A percentile compares a stretch with the other conserved stretches of the same genome.
Evolutionary conservation across 176 grass and related monocot species (phyloP).

Genomic region (Eleusine indica): DNA sequence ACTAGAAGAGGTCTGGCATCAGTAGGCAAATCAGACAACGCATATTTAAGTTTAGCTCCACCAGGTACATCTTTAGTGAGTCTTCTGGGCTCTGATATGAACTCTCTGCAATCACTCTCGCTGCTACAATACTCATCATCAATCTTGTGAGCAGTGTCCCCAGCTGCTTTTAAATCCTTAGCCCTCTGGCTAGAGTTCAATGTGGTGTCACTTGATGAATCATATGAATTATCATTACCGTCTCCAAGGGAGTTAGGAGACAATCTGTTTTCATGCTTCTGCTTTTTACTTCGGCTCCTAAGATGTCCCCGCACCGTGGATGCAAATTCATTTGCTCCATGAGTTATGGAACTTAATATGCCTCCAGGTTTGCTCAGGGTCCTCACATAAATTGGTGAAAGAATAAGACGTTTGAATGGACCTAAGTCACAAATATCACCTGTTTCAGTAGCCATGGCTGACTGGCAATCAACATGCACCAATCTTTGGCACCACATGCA

Average conservation of each 20-base stretch:
- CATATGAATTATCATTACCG: constrained; percentile 50
- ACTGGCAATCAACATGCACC: constrained; percentile 79
- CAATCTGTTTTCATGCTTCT: constrained; percentile 42
- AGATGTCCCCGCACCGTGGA: constrained; percentile 64
- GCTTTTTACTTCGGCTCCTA: constrained; percentile 52
- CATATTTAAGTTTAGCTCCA: constrained; percentile 55
- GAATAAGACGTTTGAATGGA: constrained; percentile 66
- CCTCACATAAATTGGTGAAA: constrained; percentile 64
- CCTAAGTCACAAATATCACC: constrained; percentile 75
- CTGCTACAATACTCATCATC: constrained; percentile 41
- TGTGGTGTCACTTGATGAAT: constrained; percentile 50
- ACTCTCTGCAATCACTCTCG: constrained; percentile 46
- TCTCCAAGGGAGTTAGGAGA: constrained; percentile 46
- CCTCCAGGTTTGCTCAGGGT: constrained; percentile 42
- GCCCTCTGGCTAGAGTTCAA: constrained; percentile 23
- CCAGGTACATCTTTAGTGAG: constrained; percentile 12
- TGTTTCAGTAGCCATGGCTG: constrained; percentile 52
- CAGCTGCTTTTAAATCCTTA: constrained; percentile 38
- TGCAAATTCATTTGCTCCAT: constrained; percentile 79
- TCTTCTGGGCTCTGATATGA: constrained; percentile 8
- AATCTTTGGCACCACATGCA: constrained; percentile 91
- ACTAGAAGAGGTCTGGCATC: constrained; percentile 80
- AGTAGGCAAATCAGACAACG: constrained; percentile 55
- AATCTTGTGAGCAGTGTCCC: constrained; percentile 35
- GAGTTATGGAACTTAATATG: constrained; percentile 71